Conservation (phyloP, 129 eudicot species). For the Flaveria robusta region DNA sequence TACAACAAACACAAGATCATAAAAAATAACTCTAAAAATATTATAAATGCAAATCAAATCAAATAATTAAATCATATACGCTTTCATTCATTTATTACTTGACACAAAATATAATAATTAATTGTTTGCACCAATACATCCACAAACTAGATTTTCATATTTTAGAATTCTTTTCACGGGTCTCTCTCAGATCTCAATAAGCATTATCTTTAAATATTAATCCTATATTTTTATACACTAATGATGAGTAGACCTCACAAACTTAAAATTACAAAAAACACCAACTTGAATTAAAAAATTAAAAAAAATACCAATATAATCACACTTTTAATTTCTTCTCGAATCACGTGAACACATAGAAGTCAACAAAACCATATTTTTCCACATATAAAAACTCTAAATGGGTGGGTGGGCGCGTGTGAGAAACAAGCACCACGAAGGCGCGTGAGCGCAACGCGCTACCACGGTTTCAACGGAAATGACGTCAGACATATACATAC, state of each 20-base stretch:
- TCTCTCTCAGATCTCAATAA: neutral
- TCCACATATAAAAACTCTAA: constrained; percentile 4
- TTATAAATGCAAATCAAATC: neutral
- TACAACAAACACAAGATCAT: neutral
- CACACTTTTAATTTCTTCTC: neutral
- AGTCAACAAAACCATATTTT: constrained; percentile 38
- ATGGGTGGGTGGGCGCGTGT: neutral
- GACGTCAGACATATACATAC: constrained; percentile 23
- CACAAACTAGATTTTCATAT: neutral
- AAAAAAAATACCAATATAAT: neutral
- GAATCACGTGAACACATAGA: constrained; percentile 23
- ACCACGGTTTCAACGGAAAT: constrained; percentile 24
- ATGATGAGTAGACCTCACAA: constrained; percentile 17
- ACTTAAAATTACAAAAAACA: neutral
- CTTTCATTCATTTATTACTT: neutral
- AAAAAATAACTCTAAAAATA: neutral
- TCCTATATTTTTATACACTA: neutral
- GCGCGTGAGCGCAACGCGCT: constrained; percentile 29
- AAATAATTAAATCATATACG: neutral
- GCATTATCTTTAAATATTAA: constrained; percentile 7
- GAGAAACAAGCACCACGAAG: neutral
- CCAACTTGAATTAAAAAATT: constrained; percentile 4
- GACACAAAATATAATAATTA: neutral
- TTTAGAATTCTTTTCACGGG: too few relatives aligned
- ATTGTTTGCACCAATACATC: neutral